Evolutionary conservation across 1,139 yeast species (phyloP), one percentile per base, ranked within the genome.

Genomic region (Suhomyces taliae): DNA sequence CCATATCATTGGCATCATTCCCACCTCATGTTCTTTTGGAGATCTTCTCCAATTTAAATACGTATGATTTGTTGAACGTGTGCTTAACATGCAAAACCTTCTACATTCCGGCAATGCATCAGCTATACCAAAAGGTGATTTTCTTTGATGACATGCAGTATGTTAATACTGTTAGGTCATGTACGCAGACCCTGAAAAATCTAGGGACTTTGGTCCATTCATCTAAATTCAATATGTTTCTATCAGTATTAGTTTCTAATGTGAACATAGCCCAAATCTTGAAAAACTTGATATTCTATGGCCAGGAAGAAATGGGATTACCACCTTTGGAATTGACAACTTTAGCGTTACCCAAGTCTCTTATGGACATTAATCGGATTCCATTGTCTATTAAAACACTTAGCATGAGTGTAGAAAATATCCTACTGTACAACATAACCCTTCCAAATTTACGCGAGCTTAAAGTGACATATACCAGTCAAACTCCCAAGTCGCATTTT

Each of bases 91-190:
- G 56, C 46, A 54, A 51, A 36, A 43, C 42, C 39, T 51, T 58
- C 14, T 61, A 58, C 42, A 44, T 57, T 6, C 61, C 64, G 2
- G 62, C 65, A 1, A 55, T 53, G 3, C 43, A 45, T 34, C 52
- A 54, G 34, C 39, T 62, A 19, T 60, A 61, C 47, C 51, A 52
- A 7, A 56, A 53, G 33, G 51, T 62, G 11, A 48, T 59, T 6
- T 47, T 61, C 11, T 50, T 54, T 9, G 54, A 49, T 11, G 57
- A 58, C 24, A 15, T n/a, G 31, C 47, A 46, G 19, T 41, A 50
- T 7, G 41, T 51, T 14, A 37, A 39, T 5, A 50, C 47, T n/a
- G 54, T 55, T 7, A 40, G 39, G 10, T 33, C 37, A 1, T 49
- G 49, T 36, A 50, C 54, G 26, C 36, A 47, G n/a, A 45, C 52